These are phyloP conservation scores for Metschnikowia matae DNA, from an alignment of 805 yeast species.

Conservation along the genomic window DNA sequence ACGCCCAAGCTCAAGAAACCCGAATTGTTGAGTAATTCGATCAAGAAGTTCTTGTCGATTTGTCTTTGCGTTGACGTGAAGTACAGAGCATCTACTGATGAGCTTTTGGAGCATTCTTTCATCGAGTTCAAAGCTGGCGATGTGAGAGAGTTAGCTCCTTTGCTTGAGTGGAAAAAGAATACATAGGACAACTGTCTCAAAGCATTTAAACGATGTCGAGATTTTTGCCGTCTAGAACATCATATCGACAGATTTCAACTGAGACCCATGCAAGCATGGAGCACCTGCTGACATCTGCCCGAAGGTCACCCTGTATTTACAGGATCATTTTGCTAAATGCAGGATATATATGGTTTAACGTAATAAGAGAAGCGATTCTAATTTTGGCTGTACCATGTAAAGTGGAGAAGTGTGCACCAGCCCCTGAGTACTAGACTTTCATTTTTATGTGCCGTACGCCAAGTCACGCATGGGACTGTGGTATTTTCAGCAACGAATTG, in stretches of 20 bases:
- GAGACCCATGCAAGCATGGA: not conserved
- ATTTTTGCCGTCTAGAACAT: not conserved
- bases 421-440: not conserved
- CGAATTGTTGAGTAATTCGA: slow-evolving; percentile 62
- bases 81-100: slow-evolving; percentile 87
- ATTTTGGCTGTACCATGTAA: not conserved
- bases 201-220: not conserved
- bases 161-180: slow-evolving; percentile 48
- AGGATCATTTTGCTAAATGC: not conserved
- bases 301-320: not conserved
- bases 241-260: not conserved
- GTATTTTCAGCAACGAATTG: too few relatives aligned
- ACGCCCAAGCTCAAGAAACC: slow-evolving; percentile 73
- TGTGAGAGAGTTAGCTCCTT: slow-evolving; percentile 53
- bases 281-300: not conserved
- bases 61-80: slow-evolving; percentile 93
- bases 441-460: too few relatives aligned
- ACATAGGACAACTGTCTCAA: not conserved
- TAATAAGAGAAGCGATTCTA: not conserved
- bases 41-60: slow-evolving; percentile 82
- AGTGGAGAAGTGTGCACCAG: not conserved
- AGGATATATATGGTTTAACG: not conserved
- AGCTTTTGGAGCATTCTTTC: slow-evolving; percentile 73
- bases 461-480: too few relatives aligned
- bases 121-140: slow-evolving; percentile 58